Percentiles rank a stretch among this genome's conserved stretches.
Conservation (phyloP, 164 flowering plant genomes). For the Aristolochia contorta region DNA sequence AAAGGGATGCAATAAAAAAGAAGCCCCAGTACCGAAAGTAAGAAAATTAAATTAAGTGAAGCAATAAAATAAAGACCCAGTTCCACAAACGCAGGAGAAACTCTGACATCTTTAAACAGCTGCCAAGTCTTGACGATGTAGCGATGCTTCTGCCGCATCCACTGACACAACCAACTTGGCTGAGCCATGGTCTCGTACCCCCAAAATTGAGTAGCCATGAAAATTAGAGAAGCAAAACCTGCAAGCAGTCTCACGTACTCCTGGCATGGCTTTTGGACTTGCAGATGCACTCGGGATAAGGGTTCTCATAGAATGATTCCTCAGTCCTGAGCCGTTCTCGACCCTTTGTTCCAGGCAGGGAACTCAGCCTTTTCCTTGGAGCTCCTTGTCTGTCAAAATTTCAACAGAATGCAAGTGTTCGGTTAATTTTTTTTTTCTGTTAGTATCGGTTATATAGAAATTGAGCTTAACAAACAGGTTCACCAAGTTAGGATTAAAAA, state of each 20-base stretch:
- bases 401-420: background rate
- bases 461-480: background rate
- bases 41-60: too few species aligned
- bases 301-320: slow-evolving; percentile 88
- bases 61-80: too few species aligned
- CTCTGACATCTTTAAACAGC: too few species aligned
- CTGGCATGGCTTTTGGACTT: slow-evolving; percentile 13
- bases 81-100: too few species aligned
- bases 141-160: too few species aligned
- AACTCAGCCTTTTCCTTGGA: slow-evolving; percentile 62
- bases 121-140: too few species aligned
- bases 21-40: too few species aligned
- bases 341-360: slow-evolving; percentile 70
- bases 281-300: slow-evolving; percentile 90
- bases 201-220: too few species aligned
- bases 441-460: background rate
- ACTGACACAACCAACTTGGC: too few species aligned
- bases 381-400: slow-evolving; percentile 58
- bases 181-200: too few species aligned
- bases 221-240: background rate
- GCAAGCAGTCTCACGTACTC: background rate
- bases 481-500: too few species aligned
- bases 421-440: background rate
- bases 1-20: too few species aligned
- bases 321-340: slow-evolving; percentile 69